Evolutionary conservation across 768 basidiomycete genomes (phyloP).

Genomic region (Gloeopeniophorella convolvens): DNA sequence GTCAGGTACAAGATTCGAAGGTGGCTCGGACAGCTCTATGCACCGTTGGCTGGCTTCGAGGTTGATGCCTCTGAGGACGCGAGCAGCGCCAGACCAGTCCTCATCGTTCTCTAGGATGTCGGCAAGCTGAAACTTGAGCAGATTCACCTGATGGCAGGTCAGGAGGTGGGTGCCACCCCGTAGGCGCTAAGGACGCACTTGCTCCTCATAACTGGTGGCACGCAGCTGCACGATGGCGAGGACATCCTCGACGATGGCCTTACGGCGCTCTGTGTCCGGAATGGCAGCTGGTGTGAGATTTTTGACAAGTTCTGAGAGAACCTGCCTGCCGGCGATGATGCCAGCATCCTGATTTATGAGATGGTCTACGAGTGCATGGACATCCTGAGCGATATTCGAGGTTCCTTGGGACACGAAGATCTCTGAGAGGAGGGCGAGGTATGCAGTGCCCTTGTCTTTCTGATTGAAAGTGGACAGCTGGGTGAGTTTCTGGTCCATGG

Average conservation of each 20-base stretch:
- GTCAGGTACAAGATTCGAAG: not conserved
- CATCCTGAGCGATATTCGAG: slow-evolving; percentile 41
- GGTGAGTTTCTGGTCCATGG: slow-evolving; percentile 62
- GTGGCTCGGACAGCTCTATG: slow-evolving; percentile 18
- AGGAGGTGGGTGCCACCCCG: not conserved
- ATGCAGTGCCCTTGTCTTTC: slow-evolving; percentile 80
- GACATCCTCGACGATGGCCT: slow-evolving; percentile 70
- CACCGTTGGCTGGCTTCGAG: slow-evolving; percentile 86
- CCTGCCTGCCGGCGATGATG: slow-evolving; percentile 83
- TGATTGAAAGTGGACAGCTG: slow-evolving; percentile 61
- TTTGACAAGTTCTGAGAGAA: slow-evolving; percentile 79
- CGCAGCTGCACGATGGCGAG: slow-evolving; percentile 66
- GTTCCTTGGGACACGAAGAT: slow-evolving; percentile 49
- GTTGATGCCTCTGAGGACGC: slow-evolving; percentile 87
- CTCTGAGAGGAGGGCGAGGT: slow-evolving; percentile 60
- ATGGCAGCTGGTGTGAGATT: slow-evolving; percentile 51
- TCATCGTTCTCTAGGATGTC: slow-evolving; percentile 85
- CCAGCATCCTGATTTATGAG: slow-evolving; percentile 79
- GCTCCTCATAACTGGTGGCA: slow-evolving; percentile 91
- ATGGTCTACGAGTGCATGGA: slow-evolving; percentile 70
- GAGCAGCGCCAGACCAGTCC: slow-evolving; percentile 90
- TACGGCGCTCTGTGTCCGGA: slow-evolving; percentile 50
- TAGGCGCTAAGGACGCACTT: slow-evolving; percentile 45
- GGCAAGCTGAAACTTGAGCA: slow-evolving; percentile 82
- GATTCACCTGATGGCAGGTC: slow-evolving; percentile 54